A percentile compares a stretch with the other conserved stretches of the same genome.
These are phyloP conservation scores for Macrolepiota fuliginosa DNA, from an alignment of 768 basidiomycete genomes.

Conservation along the genomic window DNA sequence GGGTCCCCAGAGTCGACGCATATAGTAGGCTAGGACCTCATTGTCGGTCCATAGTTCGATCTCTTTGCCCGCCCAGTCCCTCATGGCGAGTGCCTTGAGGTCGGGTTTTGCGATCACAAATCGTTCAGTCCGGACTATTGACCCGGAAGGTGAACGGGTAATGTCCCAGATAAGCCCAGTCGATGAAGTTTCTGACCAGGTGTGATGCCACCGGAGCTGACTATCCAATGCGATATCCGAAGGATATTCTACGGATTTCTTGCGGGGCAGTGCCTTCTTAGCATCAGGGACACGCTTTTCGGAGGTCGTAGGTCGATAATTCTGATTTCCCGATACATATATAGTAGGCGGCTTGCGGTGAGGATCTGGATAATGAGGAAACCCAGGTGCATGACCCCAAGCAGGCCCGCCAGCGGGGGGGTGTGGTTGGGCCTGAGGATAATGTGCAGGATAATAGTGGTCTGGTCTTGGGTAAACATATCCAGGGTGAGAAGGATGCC, in stretches of 20 bases:
- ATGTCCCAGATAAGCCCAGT: conserved; percentile 42
- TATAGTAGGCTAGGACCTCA: conserved; percentile 36
- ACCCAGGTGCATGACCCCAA: neutral
- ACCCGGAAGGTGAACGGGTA: conserved; percentile 33
- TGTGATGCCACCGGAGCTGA: neutral
- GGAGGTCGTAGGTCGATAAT: neutral
- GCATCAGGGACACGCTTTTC: no score
- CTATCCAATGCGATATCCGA: conserved; percentile 1
- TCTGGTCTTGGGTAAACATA: neutral
- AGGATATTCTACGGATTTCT: neutral
- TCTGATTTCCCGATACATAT: neutral
- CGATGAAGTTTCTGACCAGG: neutral
- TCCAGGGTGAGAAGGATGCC: neutral
- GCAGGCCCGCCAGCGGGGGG: neutral
- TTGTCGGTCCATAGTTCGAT: conserved; percentile 39
- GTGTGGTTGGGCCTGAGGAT: neutral
- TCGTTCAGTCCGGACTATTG: conserved; percentile 30
- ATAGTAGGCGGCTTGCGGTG: neutral
- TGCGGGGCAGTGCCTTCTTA: neutral
- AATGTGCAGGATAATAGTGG: neutral
- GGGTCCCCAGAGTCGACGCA: conserved; percentile 50
- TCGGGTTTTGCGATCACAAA: conserved; percentile 25
- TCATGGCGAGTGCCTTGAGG: conserved; percentile 30
- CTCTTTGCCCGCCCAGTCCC: conserved; percentile 24
- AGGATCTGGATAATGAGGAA: neutral